Evolutionary conservation across 2,329 filamentous ascomycete species (phyloP).

Genomic region (Scytalidium lignicola): DNA sequence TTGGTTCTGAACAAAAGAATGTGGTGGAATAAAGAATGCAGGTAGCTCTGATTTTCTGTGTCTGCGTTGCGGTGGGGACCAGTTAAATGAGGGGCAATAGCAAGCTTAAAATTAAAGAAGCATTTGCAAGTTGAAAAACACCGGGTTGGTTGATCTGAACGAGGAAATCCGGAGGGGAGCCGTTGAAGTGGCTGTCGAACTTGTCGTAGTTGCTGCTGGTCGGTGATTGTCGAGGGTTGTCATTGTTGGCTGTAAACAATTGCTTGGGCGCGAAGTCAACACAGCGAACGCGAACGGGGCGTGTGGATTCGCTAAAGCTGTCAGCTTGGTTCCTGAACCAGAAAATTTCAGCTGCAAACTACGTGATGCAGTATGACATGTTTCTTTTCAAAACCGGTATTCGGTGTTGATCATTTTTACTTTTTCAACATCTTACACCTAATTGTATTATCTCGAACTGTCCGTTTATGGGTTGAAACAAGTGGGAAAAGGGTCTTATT

Average conservation of each 20-base stretch:
- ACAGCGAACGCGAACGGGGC: constrained; percentile 9
- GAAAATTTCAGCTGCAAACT: too few species aligned
- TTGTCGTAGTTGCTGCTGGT: constrained; percentile 8
- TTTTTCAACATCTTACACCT: too few species aligned
- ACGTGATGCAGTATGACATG: too few species aligned
- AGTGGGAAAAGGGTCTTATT: too few species aligned
- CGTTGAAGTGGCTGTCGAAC: constrained; percentile 4
- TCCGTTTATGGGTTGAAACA: too few species aligned
- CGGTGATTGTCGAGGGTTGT: constrained; percentile 11
- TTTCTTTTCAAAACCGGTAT: too few species aligned
- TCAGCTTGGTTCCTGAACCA: neutral
- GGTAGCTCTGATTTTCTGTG: constrained; percentile 20
- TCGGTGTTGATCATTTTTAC: too few species aligned
- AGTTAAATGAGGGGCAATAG: constrained; percentile 25
- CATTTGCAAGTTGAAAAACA: constrained; percentile 1
- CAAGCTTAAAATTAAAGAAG: neutral
- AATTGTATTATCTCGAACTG: too few species aligned
- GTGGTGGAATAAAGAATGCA: constrained; percentile 22
- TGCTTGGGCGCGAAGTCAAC: constrained; percentile 11
- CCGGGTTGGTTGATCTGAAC: neutral
- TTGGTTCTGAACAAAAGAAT: constrained; percentile 17
- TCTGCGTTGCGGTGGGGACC: constrained; percentile 19
- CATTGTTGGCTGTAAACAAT: constrained; percentile 17
- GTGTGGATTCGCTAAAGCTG: constrained; percentile 11
- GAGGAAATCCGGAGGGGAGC: neutral